Conservation (phyloP, 2,329 filamentous ascomycete genomes). For the Macroventuria anomochaeta region DNA sequence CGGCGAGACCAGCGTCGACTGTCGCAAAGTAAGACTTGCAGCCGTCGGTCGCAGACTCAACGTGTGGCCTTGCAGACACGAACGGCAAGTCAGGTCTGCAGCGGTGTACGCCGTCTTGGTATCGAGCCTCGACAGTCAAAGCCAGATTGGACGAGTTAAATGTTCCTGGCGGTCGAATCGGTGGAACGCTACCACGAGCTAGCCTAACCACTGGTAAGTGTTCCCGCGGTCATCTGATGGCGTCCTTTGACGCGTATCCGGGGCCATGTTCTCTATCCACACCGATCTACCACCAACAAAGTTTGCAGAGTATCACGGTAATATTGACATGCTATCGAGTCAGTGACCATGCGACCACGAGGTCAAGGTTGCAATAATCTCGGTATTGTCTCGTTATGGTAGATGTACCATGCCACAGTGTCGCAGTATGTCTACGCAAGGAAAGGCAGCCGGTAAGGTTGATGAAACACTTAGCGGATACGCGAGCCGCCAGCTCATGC, state of each 20-base stretch:
- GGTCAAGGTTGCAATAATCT: slow-evolving; percentile 2
- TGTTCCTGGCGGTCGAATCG: slow-evolving; percentile 12
- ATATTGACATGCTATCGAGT: slow-evolving; percentile 5
- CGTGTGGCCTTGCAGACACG: slow-evolving; percentile 16
- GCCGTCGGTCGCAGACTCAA: slow-evolving; percentile 4
- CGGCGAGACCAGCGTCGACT: background rate
- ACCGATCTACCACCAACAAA: slow-evolving; percentile 6
- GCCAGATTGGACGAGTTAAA: slow-evolving; percentile 11
- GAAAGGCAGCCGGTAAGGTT: slow-evolving; percentile 10
- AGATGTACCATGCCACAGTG: background rate
- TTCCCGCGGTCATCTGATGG: slow-evolving; percentile 21
- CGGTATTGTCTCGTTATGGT: slow-evolving; percentile 3
- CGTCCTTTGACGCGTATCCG: slow-evolving; percentile 13
- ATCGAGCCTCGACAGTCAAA: slow-evolving; percentile 5
- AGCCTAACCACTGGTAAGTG: slow-evolving; percentile 11
- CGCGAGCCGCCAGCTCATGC: slow-evolving; percentile 27
- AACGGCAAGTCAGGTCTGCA: slow-evolving; percentile 3
- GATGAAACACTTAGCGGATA: slow-evolving; percentile 14
- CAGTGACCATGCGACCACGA: slow-evolving; percentile 1
- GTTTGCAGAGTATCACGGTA: slow-evolving; percentile 1
- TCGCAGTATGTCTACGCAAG: slow-evolving; percentile 8
- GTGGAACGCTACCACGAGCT: slow-evolving; percentile 17
- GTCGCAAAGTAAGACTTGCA: slow-evolving; percentile 18
- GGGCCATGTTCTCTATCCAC: slow-evolving; percentile 6
- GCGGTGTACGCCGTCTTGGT: background rate